Evolutionary conservation across 1,139 yeast genomes (phyloP), one percentile per base, ranked within the genome.

Genomic region (Blastobotrys capitulatus): DNA sequence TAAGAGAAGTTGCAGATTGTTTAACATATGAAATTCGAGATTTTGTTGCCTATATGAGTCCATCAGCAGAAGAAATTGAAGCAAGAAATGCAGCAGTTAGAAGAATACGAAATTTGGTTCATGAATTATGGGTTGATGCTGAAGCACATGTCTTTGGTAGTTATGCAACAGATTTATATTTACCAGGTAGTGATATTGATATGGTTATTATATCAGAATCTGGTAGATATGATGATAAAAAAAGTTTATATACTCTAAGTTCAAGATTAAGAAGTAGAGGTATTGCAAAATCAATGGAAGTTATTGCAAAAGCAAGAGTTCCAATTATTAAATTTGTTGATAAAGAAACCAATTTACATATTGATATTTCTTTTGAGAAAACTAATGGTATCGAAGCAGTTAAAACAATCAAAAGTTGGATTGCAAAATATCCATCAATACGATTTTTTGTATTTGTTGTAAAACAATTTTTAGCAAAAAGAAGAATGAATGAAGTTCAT

Each of bases 101-200:
- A 39, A 74, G 78, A 42, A 70, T 94, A 38, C 80, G 84, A 52
- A 61, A 65, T 2, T 74, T 79, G 12, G 85, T 90, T 9, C 67
- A 67, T 31, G 62, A 69, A 2, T 72, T 84, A 50, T 92, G 98
- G 97, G 81, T 82, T 0, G 87, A 81, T 54, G 83, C 95, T 2
- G 85, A 83, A 51, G 78, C 86, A 9, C 86, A 83, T 58, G 96
- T 90, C 15, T 92, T 94, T 72, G 99, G 99, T 0, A 89, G 97
- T 0, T 87, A 81, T 65, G 97, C 98, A 0, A 90, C 98, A 0
- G 97, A 90, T 63, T 71, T 94, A 54, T 92, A 90, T 61, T 72
- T 94, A 22, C 98, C 98, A 0, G 96, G 96, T 0, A 88, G 97
- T 0, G 99, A 94, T 72, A 89, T 94, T 34, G 99, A 94, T 68